A percentile compares a stretch with the other conserved stretches of the same genome.
Evolutionary conservation across 2,329 filamentous ascomycete species (phyloP).

Genomic region (Rhexocercosporidium sp.): DNA sequence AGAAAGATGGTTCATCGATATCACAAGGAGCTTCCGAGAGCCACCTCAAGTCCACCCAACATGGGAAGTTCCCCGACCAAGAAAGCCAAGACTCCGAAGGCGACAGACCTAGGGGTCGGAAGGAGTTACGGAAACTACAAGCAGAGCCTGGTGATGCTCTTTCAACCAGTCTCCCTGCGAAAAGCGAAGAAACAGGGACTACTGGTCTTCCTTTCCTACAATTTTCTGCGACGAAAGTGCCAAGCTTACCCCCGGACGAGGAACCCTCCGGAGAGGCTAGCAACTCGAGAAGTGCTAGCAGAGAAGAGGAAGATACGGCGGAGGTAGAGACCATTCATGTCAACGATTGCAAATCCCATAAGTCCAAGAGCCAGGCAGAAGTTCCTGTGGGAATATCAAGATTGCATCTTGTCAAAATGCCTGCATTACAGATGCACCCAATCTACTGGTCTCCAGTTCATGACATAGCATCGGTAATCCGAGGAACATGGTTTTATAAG

Average conservation of each 20-base stretch:
- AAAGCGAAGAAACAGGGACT: slow-evolving; percentile 44
- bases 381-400: slow-evolving; percentile 90
- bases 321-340: slow-evolving; percentile 30
- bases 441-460: slow-evolving; percentile 98
- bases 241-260: slow-evolving; percentile 16
- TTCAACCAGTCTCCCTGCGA: slow-evolving; percentile 15
- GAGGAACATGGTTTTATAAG: slow-evolving; percentile 97
- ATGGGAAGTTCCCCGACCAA: slow-evolving; percentile 3
- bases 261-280: background rate
- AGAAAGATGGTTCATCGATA: background rate
- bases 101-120: background rate
- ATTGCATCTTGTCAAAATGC: slow-evolving; percentile 85
- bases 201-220: slow-evolving; percentile 55
- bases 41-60: slow-evolving; percentile 7
- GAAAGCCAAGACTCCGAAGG: background rate
- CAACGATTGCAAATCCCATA: slow-evolving; percentile 39
- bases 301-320: slow-evolving; percentile 8
- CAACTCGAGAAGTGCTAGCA: slow-evolving; percentile 13
- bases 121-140: background rate
- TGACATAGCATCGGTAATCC: slow-evolving; percentile 79
- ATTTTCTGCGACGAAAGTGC: slow-evolving; percentile 41
- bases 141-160: slow-evolving; percentile 2
- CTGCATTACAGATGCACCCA: slow-evolving; percentile 85
- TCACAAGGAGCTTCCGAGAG: background rate
- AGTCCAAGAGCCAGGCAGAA: slow-evolving; percentile 49